phyloP scores from a whole-genome alignment of 768 basidiomycete genomes.

The Lactarius evosmus region DNA sequence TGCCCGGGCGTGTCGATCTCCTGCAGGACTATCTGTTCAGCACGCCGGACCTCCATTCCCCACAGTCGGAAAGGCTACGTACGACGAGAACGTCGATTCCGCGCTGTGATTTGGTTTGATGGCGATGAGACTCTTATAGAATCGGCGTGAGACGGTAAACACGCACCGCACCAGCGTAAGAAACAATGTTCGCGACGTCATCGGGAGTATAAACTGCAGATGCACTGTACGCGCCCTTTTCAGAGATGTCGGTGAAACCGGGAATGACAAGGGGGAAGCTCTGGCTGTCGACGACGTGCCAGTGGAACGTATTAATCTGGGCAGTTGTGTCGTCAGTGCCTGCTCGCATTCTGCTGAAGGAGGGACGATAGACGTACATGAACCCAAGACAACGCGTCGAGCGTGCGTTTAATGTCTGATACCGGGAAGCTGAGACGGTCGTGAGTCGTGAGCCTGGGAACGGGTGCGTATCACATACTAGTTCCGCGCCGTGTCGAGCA shows the following conservation, averaged over 20 bases:
- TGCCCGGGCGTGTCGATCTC: conserved; percentile 88
- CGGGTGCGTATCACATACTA: conserved; percentile 37
- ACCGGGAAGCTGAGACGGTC: conserved; percentile 1
- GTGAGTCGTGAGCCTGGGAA: background rate
- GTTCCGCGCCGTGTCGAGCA: conserved; percentile 80
- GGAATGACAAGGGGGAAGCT: conserved; percentile 46
- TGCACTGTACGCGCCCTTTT: conserved; percentile 45
- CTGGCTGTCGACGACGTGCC: conserved; percentile 51
- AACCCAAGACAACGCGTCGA: conserved; percentile 18
- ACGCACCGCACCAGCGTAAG: conserved; percentile 46
- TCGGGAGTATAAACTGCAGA: conserved; percentile 36
- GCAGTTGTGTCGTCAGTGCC: background rate
- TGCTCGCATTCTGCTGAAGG: too few species aligned
- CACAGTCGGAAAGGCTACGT: background rate
- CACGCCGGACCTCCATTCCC: background rate
- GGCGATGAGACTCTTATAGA: background rate
- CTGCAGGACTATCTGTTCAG: conserved; percentile 37
- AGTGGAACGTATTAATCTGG: conserved; percentile 48
- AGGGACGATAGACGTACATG: conserved; percentile 22
- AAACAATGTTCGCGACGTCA: conserved; percentile 41
- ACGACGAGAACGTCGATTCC: conserved; percentile 50
- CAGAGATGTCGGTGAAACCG: conserved; percentile 38
- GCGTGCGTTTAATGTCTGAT: conserved; percentile 17
- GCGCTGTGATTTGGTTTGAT: conserved; percentile 34
- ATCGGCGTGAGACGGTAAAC: too few species aligned